phyloP scores from a whole-genome alignment of 805 yeast species.

The Ogataea nakhonphanomensis region DNA sequence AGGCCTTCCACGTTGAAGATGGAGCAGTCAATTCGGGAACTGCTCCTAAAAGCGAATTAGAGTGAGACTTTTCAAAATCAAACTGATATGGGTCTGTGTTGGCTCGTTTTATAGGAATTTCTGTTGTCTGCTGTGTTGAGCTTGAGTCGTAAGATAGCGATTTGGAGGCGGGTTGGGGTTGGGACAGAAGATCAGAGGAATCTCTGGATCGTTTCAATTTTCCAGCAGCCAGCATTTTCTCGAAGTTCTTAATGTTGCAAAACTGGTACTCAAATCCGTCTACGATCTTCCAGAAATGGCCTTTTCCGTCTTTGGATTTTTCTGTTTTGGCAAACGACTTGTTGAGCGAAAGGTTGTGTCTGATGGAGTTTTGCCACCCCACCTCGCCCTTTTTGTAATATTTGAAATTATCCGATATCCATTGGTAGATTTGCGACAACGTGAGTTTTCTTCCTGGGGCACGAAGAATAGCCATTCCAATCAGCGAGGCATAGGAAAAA shows the following conservation, averaged over 20 bases:
- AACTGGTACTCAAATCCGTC: slow-evolving; percentile 81
- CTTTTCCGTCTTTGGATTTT: slow-evolving; percentile 85
- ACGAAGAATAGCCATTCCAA: slow-evolving; percentile 87
- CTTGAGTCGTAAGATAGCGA: slow-evolving; percentile 10
- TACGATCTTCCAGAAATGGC: slow-evolving; percentile 90
- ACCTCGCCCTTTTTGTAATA: slow-evolving; percentile 82
- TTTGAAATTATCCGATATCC: slow-evolving; percentile 85
- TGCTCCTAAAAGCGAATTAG: slow-evolving; percentile 16
- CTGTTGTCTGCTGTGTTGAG: neutral
- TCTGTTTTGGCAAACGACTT: slow-evolving; percentile 91
- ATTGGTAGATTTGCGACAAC: slow-evolving; percentile 78
- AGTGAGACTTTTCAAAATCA: slow-evolving; percentile 1
- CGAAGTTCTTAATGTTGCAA: slow-evolving; percentile 55
- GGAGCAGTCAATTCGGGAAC: slow-evolving; percentile 40
- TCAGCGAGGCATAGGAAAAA: slow-evolving; percentile 87
- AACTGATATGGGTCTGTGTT: slow-evolving; percentile 6
- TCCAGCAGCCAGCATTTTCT: slow-evolving; percentile 26
- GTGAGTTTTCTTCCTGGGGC: slow-evolving; percentile 72
- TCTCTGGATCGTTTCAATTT: slow-evolving; percentile 11
- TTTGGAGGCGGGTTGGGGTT: slow-evolving; percentile 6
- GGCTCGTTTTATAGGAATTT: slow-evolving; percentile 5
- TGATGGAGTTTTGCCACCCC: slow-evolving; percentile 97
- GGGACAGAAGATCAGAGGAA: neutral
- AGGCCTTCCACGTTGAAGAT: slow-evolving; percentile 39
- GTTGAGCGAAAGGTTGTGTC: slow-evolving; percentile 89